phyloP scores from a whole-genome alignment of 306 rosid species.

The Trichosanthes truncata region DNA sequence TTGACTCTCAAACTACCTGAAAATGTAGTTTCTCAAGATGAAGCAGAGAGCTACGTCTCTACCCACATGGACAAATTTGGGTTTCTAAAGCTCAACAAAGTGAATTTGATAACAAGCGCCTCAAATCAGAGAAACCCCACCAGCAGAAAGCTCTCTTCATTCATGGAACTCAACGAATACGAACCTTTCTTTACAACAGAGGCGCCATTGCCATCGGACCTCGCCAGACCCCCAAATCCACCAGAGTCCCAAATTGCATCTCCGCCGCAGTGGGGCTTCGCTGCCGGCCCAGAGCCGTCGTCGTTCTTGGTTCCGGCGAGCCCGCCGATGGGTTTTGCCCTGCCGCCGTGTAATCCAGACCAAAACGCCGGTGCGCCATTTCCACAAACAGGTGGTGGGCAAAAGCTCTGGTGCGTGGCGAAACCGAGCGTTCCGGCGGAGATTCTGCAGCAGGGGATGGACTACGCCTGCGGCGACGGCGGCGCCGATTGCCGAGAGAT shows the following conservation, averaged over 20 bases:
- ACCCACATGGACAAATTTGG: slow-evolving; percentile 43
- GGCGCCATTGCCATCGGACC: slow-evolving; percentile 40
- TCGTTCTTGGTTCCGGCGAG: slow-evolving; percentile 31
- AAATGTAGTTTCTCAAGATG: slow-evolving; percentile 25
- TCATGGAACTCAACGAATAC: slow-evolving; percentile 21
- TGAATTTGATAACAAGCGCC: slow-evolving; percentile 19
- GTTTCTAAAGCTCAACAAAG: slow-evolving; percentile 27
- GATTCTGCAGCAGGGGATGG: slow-evolving; percentile 60
- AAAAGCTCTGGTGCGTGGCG: slow-evolving; percentile 87
- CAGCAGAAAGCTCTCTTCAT: slow-evolving; percentile 45
- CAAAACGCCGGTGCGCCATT: slow-evolving; percentile 32
- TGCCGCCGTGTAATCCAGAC: slow-evolving; percentile 67
- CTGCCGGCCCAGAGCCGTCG: slow-evolving; percentile 39
- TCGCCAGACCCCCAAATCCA: slow-evolving; percentile 35
- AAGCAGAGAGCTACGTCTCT: slow-evolving; percentile 29
- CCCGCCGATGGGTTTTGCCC: slow-evolving; percentile 31
- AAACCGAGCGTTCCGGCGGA: slow-evolving; percentile 81
- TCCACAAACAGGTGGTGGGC: slow-evolving; percentile 27
- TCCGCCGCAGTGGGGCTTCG: slow-evolving; percentile 31
- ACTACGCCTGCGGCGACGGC: slow-evolving; percentile 90
- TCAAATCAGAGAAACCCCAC: slow-evolving; percentile 23
- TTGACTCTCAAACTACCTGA: slow-evolving; percentile 32
- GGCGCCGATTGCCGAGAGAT: slow-evolving; percentile 72
- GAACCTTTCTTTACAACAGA: slow-evolving; percentile 24
- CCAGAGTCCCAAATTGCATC: slow-evolving; percentile 27